Percentiles rank a stretch among this genome's conserved stretches.
These are phyloP conservation scores for Allantophomopsis lycopodina DNA, from an alignment of 2,329 filamentous ascomycete genomes.

Conservation along the genomic window DNA sequence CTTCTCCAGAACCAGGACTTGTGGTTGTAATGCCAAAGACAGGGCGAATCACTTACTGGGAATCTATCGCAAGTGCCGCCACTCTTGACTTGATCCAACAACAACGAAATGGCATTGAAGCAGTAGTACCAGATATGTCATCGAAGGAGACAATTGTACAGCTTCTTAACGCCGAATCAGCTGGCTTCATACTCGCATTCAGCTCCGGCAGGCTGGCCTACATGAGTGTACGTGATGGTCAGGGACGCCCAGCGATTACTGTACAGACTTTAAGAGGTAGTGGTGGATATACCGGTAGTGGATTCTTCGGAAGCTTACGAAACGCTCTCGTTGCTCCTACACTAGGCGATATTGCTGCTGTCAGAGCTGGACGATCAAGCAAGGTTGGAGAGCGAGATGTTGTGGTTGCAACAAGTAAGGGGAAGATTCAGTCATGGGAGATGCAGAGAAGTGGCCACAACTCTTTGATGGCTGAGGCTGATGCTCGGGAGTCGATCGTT, in stretches of 20 bases:
- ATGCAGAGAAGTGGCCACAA: conserved; percentile 79
- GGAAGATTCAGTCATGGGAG: conserved; percentile 73
- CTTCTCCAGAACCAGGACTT: conserved; percentile 70
- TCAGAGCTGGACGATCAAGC: conserved; percentile 57
- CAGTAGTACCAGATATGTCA: conserved; percentile 57
- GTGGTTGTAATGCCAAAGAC: conserved; percentile 73
- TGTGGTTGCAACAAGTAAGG: conserved; percentile 64
- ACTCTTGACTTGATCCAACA: conserved; percentile 74
- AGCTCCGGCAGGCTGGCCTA: conserved; percentile 81
- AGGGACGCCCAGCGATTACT: conserved; percentile 71
- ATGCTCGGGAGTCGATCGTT: conserved; percentile 52
- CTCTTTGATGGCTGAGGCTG: conserved; percentile 57
- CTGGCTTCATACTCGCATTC: conserved; percentile 75
- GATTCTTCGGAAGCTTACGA: conserved; percentile 71
- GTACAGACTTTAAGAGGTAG: conserved; percentile 62
- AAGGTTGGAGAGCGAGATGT: conserved; percentile 76
- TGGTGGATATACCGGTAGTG: conserved; percentile 37
- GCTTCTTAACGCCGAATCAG: conserved; percentile 68
- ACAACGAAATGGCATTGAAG: conserved; percentile 67
- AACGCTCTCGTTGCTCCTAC: conserved; percentile 58
- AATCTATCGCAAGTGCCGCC: conserved; percentile 80
- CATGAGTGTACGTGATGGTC: conserved; percentile 70
- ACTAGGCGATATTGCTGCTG: conserved; percentile 67
- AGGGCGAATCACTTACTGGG: conserved; percentile 88
- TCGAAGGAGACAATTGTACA: conserved; percentile 67